Base-by-base conservation (phyloP, 2,329 filamentous ascomycete genomes). In the Cladosporium austrohemisphaericum region DNA sequence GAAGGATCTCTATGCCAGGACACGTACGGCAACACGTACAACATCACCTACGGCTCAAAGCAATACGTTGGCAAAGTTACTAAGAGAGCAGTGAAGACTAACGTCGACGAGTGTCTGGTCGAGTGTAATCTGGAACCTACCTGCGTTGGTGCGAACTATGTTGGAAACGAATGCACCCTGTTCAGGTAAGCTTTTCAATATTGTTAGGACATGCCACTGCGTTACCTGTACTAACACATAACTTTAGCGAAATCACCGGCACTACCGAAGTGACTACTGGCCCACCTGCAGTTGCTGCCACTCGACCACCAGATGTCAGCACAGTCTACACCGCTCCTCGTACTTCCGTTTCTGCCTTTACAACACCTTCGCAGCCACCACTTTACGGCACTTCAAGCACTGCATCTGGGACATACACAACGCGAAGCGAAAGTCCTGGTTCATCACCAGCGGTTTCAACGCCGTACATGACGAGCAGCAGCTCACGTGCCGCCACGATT, bases 81-180 rank as follows among this genome's bases (percentile, higher is more conserved):
- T 4, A 50, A 54, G 36, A 51, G 57, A 16, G 57, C 57, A 6
- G 35, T 38, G 26, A 57, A 51, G 16, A 45, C 58, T 3, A 52
- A 37, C 38, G 43, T 57, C 7, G 45, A 52, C 10, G 51, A 53
- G 8, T 62, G 59, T 49, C 41, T 60, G 19, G 53, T 55, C 35
- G 46, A 52, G 1, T 62, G 60, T 46, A 55, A 58, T 14, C 18
- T 41, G 19, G 55, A 49, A 5, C 7, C 50, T 14, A 48, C 46
- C 4, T 62, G 60, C 38, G 53, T 56, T 19, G 60, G 53, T n/a
- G 52, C 55, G 8, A 61, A 61, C 20, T 61, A 62, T 38, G 54
- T 57, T 22, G 52, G 51, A 5, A 54, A 31, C 14, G 54, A 57
- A 20, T 62, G 60, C 31, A 57, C 58, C 9, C 29, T 62, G 19